phyloP scores from a whole-genome alignment of 1,284 basidiomycete species.

The Cryptococcus wingfieldii region DNA sequence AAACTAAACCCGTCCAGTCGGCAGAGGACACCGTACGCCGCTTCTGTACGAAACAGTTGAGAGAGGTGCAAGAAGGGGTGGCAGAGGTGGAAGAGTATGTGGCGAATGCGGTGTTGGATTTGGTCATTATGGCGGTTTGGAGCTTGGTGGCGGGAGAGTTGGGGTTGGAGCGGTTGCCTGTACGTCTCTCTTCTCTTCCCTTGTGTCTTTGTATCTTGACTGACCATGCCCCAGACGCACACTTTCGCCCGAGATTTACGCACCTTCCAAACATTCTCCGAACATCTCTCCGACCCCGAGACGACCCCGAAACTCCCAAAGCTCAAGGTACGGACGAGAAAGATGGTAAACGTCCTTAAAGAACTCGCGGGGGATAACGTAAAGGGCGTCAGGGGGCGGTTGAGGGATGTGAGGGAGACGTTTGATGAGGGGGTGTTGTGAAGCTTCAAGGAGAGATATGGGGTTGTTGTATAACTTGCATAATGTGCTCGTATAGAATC shows the following conservation, averaged over 20 bases:
- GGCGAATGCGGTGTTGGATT: constrained; percentile 47
- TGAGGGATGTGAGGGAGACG: constrained; percentile 25
- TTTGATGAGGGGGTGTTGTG: constrained; percentile 19
- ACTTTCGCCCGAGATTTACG: constrained; percentile 48
- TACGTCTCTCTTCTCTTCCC: constrained; percentile 18
- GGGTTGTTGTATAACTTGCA: too few species aligned
- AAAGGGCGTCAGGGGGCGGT: constrained; percentile 36
- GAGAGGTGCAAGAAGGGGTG: constrained; percentile 37
- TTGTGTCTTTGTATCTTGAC: neutral
- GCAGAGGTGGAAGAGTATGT: constrained; percentile 45
- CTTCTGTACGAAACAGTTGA: constrained; percentile 46
- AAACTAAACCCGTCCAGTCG: constrained; percentile 27
- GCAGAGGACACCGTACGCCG: constrained; percentile 40
- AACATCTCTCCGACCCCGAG: constrained; percentile 24
- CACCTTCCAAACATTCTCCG: constrained; percentile 34
- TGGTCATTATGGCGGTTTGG: constrained; percentile 46
- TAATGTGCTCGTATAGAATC: too few species aligned
- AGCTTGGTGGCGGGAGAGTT: constrained; percentile 35
- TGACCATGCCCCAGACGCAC: constrained; percentile 34
- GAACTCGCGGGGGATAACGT: constrained; percentile 38
- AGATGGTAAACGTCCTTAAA: constrained; percentile 23
- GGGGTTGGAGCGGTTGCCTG: constrained; percentile 37
- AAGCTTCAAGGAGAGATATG: neutral
- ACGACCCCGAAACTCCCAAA: constrained; percentile 21
- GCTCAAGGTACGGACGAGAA: constrained; percentile 23